Base-by-base conservation (phyloP, 352 stramenopile genomes). In the Pythium apleroticum region DNA sequence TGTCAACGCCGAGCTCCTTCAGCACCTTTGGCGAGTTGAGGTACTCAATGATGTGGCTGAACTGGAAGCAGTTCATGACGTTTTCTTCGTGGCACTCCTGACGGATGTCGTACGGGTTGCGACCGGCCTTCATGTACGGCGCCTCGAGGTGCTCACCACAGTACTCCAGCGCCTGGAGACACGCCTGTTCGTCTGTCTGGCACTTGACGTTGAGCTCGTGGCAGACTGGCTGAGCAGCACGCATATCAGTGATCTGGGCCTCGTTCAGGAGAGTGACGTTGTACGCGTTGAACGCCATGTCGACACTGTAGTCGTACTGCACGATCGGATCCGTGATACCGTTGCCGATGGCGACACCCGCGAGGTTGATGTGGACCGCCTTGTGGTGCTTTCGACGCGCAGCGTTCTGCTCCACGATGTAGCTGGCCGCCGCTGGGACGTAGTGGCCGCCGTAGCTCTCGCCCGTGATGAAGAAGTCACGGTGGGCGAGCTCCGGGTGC, bases 81-180 rank as follows among this genome's bases (percentile, higher is more conserved):
- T 88, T 66, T 25, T 84, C 74, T 55, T 79, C 66, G 19, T 65
- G 53, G 59, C 86, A 95, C 10, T 53, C 10, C 46, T 88, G 31
- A 11, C 87, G 83, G 19, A 95, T 81, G 59, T 95, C 86, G 65
- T 95, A 93, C 15, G 72, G 74, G 63, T 95, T 95, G 35, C 82
- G 79, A 46, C 72, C 69, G 3, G 81, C 73, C 19, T 58, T 62
- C 24, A 69, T 74, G 58, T 81, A 86, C 14, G 84, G 81, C 0
- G 41, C 14, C 4, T 84, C 46, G 22, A 91, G 63, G 30, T 80
- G 65, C 37, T 64, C 73, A 25, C 77, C 75, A 53, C 86, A 94
- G 57, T 87, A 91, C 14, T 78, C 74, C 25, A 84, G 65, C 2
- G 79, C 83, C 20, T 87, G 71, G 9, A 76, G 48, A 24, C 81